phyloP scores from a whole-genome alignment of 2,329 filamentous ascomycete genomes.

The Monilinia fructigena region DNA sequence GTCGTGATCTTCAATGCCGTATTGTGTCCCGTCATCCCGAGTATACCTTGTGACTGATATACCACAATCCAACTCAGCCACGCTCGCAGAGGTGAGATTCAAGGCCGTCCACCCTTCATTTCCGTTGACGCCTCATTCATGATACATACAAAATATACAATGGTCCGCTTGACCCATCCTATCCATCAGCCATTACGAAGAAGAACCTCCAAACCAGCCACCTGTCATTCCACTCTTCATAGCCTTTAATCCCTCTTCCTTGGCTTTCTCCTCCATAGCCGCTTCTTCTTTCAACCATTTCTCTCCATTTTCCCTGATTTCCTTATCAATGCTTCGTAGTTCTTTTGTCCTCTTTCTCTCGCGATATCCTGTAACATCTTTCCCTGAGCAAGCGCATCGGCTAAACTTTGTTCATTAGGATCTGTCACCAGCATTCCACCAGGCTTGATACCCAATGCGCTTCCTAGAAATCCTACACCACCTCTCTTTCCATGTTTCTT shows the following conservation, averaged over 20 bases:
- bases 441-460: conserved; percentile 75
- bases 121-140: conserved; percentile 17
- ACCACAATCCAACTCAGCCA: not conserved
- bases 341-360: conserved; percentile 83
- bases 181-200: conserved; percentile 17
- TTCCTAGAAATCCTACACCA: conserved; percentile 67
- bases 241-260: conserved; percentile 86
- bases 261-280: conserved; percentile 79
- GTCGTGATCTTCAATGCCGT: not conserved
- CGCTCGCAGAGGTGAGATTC: conserved; percentile 17
- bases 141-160: conserved; percentile 15
- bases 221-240: conserved; percentile 76
- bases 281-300: conserved; percentile 96
- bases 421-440: conserved; percentile 59
- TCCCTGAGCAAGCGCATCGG: conserved; percentile 80
- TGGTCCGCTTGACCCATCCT: not conserved
- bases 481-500: conserved; percentile 56
- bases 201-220: conserved; percentile 49
- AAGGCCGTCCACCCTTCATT: not conserved
- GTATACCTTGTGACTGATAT: not conserved
- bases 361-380: conserved; percentile 98
- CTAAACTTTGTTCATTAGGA: conserved; percentile 58
- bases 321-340: conserved; percentile 83
- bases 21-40: not conserved
- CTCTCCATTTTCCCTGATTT: conserved; percentile 90